Base-by-base conservation (phyloP, 306 rosid species). In the Castanea mollissima region DNA sequence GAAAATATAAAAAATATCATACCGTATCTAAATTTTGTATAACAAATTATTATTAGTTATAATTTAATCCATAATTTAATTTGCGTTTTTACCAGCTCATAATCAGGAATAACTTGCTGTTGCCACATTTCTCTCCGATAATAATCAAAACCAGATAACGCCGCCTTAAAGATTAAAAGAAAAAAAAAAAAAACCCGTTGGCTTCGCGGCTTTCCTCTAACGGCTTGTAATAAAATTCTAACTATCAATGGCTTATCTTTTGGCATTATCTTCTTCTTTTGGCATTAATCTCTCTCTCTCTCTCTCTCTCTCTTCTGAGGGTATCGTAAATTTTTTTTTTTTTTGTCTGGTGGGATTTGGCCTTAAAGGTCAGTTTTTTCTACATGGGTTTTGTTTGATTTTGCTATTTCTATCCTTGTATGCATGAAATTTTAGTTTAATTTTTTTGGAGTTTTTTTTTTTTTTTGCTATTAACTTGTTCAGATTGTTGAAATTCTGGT, bases 351-450 rank as follows among this genome's bases (percentile, higher is more conserved):
- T 83, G 83, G 81, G 84, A 74, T 86, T 81, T 21, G 12, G 76
- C 69, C 51, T 80, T 79, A 69, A 56, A 77, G 85, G 97, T 91
- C 84, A 72, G 55, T 74, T 70, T 74, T 74, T 81, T n/a, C 35
- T 77, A 57, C 78, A 82, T 81, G 88, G 86, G 69, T 74, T 84
- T 68, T 76, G 25, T 80, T 65, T 76, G 56, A 3, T 32, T 82
- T 2, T 32, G 5, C 23, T 25, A 69, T 72, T 81, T 3, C 55
- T 9, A 14, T 44, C 34, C 75, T 71, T 62, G 74, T 57, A 21
- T 51, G 59, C 63, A 15, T 60, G 12, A 60, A 15, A 52, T 6
- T 60, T 52, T 65, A 49, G 35, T 74, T 41, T 8, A 41, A 7
- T 74, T 9, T 59, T 8, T 49, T 80, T 5, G 31, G 16, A 60